These are phyloP conservation scores for Cydonia oblonga DNA, from an alignment of 331 rosid genomes.

Conservation along the genomic window DNA sequence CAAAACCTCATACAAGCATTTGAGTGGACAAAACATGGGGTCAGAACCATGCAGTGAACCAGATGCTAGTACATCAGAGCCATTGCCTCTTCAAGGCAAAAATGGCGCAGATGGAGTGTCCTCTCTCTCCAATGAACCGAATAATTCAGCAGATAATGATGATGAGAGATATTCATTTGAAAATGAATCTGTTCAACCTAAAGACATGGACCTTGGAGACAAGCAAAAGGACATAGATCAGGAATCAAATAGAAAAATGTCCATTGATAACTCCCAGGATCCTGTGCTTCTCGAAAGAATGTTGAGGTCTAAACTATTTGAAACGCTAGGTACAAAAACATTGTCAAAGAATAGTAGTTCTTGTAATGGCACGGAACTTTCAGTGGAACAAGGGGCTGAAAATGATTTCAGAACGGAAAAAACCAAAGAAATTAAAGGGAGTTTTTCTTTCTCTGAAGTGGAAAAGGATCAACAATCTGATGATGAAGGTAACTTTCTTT, in stretches of 20 bases:
- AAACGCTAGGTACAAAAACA: constrained; percentile 43
- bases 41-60: constrained; percentile 67
- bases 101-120: constrained; percentile 27
- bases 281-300: constrained; percentile 76
- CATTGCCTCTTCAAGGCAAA: constrained; percentile 40
- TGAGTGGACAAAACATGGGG: constrained; percentile 39
- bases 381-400: constrained; percentile 42
- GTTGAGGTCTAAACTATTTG: constrained; percentile 75
- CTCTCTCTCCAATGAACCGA: constrained; percentile 56
- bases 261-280: constrained; percentile 37
- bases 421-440: constrained; percentile 14
- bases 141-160: constrained; percentile 60
- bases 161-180: constrained; percentile 52
- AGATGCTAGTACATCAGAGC: constrained; percentile 74
- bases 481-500: constrained; percentile 36
- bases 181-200: constrained; percentile 32
- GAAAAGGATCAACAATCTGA: constrained; percentile 11
- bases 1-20: constrained; percentile 26
- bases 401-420: constrained; percentile 39
- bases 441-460: constrained; percentile 12
- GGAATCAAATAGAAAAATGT: constrained; percentile 20
- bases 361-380: constrained; percentile 26
- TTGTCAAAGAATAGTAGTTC: constrained; percentile 25
- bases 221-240: constrained; percentile 24
- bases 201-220: constrained; percentile 17